phyloP scores from a whole-genome alignment of 495 filamentous ascomycete species.

The Articulospora tetracladia region DNA sequence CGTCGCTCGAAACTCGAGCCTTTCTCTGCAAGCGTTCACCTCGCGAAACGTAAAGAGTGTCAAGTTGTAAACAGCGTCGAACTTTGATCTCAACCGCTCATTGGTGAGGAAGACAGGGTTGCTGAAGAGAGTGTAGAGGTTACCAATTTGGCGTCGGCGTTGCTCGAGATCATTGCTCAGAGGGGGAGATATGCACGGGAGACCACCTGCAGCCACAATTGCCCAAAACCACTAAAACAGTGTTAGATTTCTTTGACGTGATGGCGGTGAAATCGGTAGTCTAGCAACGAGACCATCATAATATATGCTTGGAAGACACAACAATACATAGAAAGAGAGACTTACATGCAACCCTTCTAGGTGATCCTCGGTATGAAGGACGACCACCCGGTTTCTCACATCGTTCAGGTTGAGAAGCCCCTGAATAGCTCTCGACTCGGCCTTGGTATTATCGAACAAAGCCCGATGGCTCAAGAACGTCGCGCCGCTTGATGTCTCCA shows the following conservation, averaged over 20 bases:
- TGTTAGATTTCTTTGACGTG: neutral
- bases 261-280: no score
- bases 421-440: neutral
- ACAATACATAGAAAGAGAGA: no score
- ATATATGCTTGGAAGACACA: no score
- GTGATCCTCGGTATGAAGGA: slow-evolving; percentile 39
- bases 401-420: neutral
- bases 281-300: no score
- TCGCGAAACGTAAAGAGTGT: neutral
- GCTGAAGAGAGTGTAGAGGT: slow-evolving; percentile 12
- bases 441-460: neutral
- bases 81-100: slow-evolving; percentile 2
- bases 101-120: slow-evolving; percentile 13
- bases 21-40: neutral
- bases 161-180: slow-evolving; percentile 31
- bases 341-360: slow-evolving; percentile 28
- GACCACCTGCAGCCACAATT: slow-evolving; percentile 32
- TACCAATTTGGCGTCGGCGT: slow-evolving; percentile 31
- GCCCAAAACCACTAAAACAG: slow-evolving; percentile 39
- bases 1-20: neutral
- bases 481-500: neutral
- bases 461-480: neutral
- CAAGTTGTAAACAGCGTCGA: neutral
- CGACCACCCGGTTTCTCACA: slow-evolving; percentile 16
- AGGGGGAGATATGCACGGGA: slow-evolving; percentile 38